These are phyloP conservation scores for Podila epicladia DNA, from an alignment of 192 early-diverging fungal genomes.

Conservation along the genomic window DNA sequence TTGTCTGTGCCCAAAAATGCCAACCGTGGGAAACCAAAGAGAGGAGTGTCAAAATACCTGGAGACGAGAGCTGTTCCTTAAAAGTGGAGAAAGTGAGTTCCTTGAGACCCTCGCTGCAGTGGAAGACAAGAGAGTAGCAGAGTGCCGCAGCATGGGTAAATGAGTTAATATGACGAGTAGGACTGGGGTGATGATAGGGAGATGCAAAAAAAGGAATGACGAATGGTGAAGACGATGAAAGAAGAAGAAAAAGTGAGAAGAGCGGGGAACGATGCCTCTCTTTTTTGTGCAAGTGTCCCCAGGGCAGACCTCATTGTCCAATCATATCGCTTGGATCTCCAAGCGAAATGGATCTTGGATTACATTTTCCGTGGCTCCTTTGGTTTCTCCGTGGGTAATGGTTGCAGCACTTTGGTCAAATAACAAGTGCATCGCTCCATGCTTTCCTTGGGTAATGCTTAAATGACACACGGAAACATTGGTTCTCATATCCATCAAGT, in stretches of 20 bases:
- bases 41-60: background rate
- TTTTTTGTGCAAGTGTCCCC: background rate
- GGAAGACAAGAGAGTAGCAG: background rate
- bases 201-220: background rate
- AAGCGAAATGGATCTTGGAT: no score
- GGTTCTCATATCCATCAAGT: no score
- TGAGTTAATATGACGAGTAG: background rate
- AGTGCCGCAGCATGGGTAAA: background rate
- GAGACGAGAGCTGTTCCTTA: background rate
- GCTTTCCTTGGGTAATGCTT: no score
- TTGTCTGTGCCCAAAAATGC: background rate
- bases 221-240: background rate
- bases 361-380: no score
- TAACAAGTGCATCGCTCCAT: no score
- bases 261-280: background rate
- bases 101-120: no score
- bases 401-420: no score
- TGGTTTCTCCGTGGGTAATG: no score
- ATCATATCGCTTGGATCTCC: no score
- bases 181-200: background rate
- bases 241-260: background rate
- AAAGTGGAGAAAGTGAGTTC: background rate
- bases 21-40: background rate
- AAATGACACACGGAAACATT: no score
- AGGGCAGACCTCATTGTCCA: background rate